These are phyloP conservation scores for Petunia secreta DNA, from an alignment of 257 asterid genomes.

Conservation along the genomic window DNA sequence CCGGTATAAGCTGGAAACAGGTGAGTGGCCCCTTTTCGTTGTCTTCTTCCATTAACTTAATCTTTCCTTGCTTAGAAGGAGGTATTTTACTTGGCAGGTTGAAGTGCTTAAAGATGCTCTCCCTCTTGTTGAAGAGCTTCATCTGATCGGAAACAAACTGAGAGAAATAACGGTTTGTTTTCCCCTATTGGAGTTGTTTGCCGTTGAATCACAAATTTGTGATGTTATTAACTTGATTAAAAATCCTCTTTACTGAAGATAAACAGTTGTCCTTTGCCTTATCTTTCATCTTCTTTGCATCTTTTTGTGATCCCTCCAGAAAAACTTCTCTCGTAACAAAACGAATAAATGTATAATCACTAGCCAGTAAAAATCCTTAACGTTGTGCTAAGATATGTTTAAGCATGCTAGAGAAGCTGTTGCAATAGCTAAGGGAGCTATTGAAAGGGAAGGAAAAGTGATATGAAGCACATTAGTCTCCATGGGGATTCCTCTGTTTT, in stretches of 20 bases:
- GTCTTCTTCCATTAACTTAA: slow-evolving; percentile 24
- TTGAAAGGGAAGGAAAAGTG: not conserved
- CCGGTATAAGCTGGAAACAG: slow-evolving; percentile 83
- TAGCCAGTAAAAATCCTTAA: not conserved
- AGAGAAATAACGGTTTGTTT: slow-evolving; percentile 61
- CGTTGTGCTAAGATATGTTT: not conserved
- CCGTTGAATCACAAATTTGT: slow-evolving; percentile 16
- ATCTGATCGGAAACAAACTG: slow-evolving; percentile 79
- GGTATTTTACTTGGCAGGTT: slow-evolving; percentile 53
- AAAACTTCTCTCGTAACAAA: not conserved
- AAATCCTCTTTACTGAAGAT: not conserved
- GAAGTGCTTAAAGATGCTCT: slow-evolving; percentile 75
- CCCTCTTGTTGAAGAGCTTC: slow-evolving; percentile 80
- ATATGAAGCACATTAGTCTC: slow-evolving; percentile 16
- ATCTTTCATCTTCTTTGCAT: not conserved
- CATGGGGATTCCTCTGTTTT: not conserved
- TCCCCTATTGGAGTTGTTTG: slow-evolving; percentile 22
- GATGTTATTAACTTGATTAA: not conserved
- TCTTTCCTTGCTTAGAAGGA: slow-evolving; percentile 22
- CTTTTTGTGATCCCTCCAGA: slow-evolving; percentile 13
- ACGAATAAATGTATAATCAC: not conserved
- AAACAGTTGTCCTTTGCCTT: slow-evolving; percentile 1
- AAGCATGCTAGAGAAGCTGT: slow-evolving; percentile 4
- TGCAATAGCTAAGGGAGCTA: not conserved
- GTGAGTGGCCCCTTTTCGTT: slow-evolving; percentile 40